A percentile compares a stretch with the other conserved stretches of the same genome.
Evolutionary conservation across 352 stramenopile genomes (phyloP).

Genomic region (Phytophthora parvispora): DNA sequence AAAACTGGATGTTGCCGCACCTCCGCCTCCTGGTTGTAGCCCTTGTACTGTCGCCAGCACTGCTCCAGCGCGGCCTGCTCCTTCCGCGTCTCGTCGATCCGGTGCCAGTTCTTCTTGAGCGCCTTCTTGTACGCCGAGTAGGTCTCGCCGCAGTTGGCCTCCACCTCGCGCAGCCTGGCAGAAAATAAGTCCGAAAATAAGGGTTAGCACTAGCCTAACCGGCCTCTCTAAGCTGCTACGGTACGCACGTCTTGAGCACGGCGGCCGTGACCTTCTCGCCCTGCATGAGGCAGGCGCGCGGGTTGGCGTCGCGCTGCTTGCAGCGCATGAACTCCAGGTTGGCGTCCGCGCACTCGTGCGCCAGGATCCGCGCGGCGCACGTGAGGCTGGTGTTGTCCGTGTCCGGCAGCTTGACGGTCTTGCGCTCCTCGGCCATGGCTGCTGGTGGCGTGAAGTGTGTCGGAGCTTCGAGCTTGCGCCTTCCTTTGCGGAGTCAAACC

Average conservation of each 20-base stretch:
- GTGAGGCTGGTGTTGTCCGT: slow-evolving; percentile 92
- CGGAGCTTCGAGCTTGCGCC: slow-evolving; percentile 17
- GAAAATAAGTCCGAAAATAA: slow-evolving; percentile 16
- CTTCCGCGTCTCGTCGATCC: slow-evolving; percentile 88
- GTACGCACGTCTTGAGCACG: slow-evolving; percentile 86
- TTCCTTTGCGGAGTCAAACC: slow-evolving; percentile 33
- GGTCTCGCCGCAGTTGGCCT: slow-evolving; percentile 87
- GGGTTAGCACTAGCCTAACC: not conserved
- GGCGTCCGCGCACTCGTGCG: slow-evolving; percentile 82
- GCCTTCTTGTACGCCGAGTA: slow-evolving; percentile 91
- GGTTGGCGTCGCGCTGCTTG: slow-evolving; percentile 88
- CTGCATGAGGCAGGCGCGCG: slow-evolving; percentile 81
- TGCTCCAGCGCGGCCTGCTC: slow-evolving; percentile 87
- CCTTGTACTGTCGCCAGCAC: slow-evolving; percentile 90
- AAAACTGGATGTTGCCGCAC: slow-evolving; percentile 6
- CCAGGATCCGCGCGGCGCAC: slow-evolving; percentile 85
- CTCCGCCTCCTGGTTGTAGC: slow-evolving; percentile 43
- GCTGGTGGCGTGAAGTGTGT: not conserved
- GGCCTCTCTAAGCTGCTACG: not conserved
- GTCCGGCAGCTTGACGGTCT: slow-evolving; percentile 68
- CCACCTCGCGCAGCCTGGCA: slow-evolving; percentile 76
- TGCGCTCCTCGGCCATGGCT: slow-evolving; percentile 52
- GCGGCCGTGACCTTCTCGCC: slow-evolving; percentile 91
- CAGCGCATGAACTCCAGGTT: slow-evolving; percentile 91
- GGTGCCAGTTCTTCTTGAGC: slow-evolving; percentile 92